phyloP scores from a whole-genome alignment of 805 yeast genomes.

The Ogataea neopini region DNA sequence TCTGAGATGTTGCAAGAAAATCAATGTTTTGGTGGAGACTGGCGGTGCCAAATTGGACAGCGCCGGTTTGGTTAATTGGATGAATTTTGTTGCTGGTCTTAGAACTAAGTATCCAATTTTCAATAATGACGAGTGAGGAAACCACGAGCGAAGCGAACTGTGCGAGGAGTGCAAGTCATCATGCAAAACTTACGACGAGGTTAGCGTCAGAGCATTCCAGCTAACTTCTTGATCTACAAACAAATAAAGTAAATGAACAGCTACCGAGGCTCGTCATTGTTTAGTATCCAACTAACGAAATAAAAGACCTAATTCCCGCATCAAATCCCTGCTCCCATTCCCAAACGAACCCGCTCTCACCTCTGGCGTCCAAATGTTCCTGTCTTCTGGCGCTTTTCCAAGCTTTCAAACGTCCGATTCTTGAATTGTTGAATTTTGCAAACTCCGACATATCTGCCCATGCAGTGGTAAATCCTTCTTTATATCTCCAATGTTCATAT shows the following conservation, averaged over 20 bases:
- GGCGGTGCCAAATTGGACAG: conserved; percentile 24
- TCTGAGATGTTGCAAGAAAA: conserved; percentile 32
- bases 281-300: not conserved
- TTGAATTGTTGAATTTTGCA: conserved; percentile 65
- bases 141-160: not conserved
- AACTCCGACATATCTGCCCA: conserved; percentile 75
- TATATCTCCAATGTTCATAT: conserved; percentile 79
- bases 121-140: conserved; percentile 22
- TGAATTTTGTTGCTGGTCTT: conserved; percentile 18
- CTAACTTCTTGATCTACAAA: too few relatives aligned
- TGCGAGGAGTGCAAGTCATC: too few relatives aligned
- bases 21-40: conserved; percentile 23
- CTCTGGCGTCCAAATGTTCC: conserved; percentile 61
- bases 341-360: conserved; percentile 65
- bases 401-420: conserved; percentile 70
- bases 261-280: not conserved
- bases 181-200: too few relatives aligned
- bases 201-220: too few relatives aligned
- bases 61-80: conserved; percentile 26
- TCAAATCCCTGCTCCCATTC: conserved; percentile 89
- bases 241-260: not conserved
- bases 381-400: conserved; percentile 63
- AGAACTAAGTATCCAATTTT: conserved; percentile 25
- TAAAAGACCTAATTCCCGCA: conserved; percentile 54
- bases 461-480: conserved; percentile 75